Base-by-base conservation (phyloP, 345 rosid species). In the Gossypium bickii region DNA sequence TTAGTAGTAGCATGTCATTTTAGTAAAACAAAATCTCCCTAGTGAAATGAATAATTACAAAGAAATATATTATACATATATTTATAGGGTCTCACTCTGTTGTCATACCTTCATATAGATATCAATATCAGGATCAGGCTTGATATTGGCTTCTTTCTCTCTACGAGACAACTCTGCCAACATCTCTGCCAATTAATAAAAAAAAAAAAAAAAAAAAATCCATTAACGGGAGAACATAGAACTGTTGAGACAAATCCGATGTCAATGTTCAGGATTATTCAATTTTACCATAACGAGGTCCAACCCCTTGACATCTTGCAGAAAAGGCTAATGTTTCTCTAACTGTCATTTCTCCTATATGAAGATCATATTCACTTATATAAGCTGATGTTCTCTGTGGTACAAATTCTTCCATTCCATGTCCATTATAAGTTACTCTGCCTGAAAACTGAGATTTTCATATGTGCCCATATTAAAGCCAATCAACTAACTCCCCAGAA, bases 271-370 rank as follows among this genome's bases (percentile, higher is more conserved):
- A 22, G 18, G 56, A 6, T 18, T 4, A 4, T 47, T 67, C 7
- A 20, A 2, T 82, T 85, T 27, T 62, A 89, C 93, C 88, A 2
- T 83, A 85, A 25, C 82, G 84, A 12, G 77, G 13, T 74, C 98
- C 98, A 20, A 86, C 87, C 10, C 93, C 91, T 79, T 91, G 98
- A 82, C 97, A 91, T 80, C 85, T 85, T 16, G 95, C 97, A 0
- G 95, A 87, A 82, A 75, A 89, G 84, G 77, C 88, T 7, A 67
- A 67, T 22, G 71, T 67, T 67, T 67, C 71, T 67, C 71, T 67
- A 7, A 45, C 71, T 22, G 71, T 67, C 71, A 67, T 67, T 67
- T 67, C 71, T 67, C 38, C 55, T 67, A 67, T 67, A 29, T 67
- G 71, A 47, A 67, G 55, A 47, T 67, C 71, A 67, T 67, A 67